Evolutionary conservation across 805 yeast species (phyloP), one percentile per base, ranked within the genome.

Genomic region (Candida khao-thaluensis): DNA sequence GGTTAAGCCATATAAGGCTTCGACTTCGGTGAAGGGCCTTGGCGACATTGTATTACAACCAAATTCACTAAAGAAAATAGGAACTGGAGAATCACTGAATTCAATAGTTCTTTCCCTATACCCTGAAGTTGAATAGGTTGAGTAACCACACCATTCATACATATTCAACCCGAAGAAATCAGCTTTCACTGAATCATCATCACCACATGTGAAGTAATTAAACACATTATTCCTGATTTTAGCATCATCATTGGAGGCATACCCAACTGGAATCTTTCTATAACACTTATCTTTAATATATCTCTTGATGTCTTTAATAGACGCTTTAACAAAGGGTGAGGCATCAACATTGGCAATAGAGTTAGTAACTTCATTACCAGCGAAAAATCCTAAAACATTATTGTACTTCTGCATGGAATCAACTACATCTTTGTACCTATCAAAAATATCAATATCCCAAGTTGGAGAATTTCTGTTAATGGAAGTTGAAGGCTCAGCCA

Each of bases 81-180:
- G 71, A 14, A 63, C 62, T 1, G 67, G 60, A 42, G 47, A 56
- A 24, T 55, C 49, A 15, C 38, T 25, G 39, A 52, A 64, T 41
- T 60, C 64, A 2, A 39, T 12, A 11, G 70, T 64, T 42, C 67
- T 49, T 10, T 64, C 67, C 38, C 60, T 45, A 42, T 62, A 66
- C 1, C 72, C 71, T 2, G 67, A 61, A 5, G 68, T 58, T 12
- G 58, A 50, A 35, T 53, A 65, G 4, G 60, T 49, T 11, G 69
- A 64, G 43, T 60, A 63, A 1, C 70, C 70, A 54, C 72, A 66
- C 72, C 72, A 66, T 46, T 63, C 69, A 43, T 64, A 65, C 59
- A 64, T 63, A 42, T 62, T 65, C 18, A 65, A 42, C 3, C 62
- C 69, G 32, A 63, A 54, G 50, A 66, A 64, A 40, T 65, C 70